These are phyloP conservation scores for Oxyria digyna DNA, from an alignment of 148 eudicot genomes.

Conservation along the genomic window DNA sequence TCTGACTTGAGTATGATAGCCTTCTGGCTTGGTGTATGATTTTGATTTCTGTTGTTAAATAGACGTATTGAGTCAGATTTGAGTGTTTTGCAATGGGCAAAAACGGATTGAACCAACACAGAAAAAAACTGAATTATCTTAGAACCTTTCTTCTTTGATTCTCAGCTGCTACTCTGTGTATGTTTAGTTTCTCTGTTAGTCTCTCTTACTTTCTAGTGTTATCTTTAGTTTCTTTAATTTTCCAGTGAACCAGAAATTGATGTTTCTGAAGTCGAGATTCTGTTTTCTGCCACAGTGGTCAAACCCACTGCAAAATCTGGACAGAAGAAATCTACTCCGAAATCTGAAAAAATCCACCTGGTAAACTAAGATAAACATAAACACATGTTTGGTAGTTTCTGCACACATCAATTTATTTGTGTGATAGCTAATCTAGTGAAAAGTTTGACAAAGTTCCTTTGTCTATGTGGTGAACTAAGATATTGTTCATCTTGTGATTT, in stretches of 20 bases:
- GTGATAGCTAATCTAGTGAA: slow-evolving; percentile 77
- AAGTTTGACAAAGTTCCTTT: slow-evolving; percentile 85
- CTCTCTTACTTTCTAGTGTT: too few species aligned
- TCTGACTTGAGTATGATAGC: too few species aligned
- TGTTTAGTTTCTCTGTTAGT: too few species aligned
- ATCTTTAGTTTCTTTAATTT: slow-evolving; percentile 20
- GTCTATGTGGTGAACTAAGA: too few species aligned
- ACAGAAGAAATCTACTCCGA: slow-evolving; percentile 72
- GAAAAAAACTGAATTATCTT: too few species aligned
- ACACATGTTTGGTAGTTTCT: neutral
- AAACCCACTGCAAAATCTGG: slow-evolving; percentile 56
- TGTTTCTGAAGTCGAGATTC: slow-evolving; percentile 79
- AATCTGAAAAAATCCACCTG: slow-evolving; percentile 75
- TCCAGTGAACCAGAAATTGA: slow-evolving; percentile 76
- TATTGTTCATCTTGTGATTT: neutral
- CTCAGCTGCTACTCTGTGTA: too few species aligned
- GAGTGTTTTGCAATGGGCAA: too few species aligned
- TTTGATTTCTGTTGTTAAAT: too few species aligned
- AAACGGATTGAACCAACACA: too few species aligned
- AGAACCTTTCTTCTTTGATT: too few species aligned
- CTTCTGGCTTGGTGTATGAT: too few species aligned
- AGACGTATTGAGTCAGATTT: too few species aligned
- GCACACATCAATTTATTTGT: neutral
- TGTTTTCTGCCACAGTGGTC: slow-evolving; percentile 70
- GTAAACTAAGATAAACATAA: slow-evolving; percentile 25